Evolutionary conservation across 2,329 filamentous ascomycete genomes (phyloP).

Genomic region (Xylariales sp.): DNA sequence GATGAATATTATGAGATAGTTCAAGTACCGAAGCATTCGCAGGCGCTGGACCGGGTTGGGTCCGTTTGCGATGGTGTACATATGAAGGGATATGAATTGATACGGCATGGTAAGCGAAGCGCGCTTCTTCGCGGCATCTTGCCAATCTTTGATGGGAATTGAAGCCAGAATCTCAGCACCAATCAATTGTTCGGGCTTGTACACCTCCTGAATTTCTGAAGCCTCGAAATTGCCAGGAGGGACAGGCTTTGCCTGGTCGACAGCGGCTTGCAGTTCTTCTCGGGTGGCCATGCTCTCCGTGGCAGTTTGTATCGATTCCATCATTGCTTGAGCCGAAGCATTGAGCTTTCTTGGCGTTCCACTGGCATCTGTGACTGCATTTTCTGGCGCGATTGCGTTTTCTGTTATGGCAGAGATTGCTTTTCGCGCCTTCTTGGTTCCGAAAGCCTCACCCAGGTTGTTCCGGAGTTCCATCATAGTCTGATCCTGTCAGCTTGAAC

Average conservation of each 20-base stretch:
- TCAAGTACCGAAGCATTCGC: conserved; percentile 56
- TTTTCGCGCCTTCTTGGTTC: conserved; percentile 83
- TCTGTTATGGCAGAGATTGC: conserved; percentile 54
- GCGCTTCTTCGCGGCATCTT: conserved; percentile 57
- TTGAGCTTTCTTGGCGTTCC: conserved; percentile 46
- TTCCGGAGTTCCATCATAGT: conserved; percentile 58
- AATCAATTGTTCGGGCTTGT: conserved; percentile 62
- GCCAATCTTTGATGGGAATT: conserved; percentile 71
- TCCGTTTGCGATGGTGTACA: conserved; percentile 49
- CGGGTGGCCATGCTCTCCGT: conserved; percentile 63
- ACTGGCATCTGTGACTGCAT: conserved; percentile 47
- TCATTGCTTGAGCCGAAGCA: conserved; percentile 52
- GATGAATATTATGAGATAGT: conserved; percentile 52
- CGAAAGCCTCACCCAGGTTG: conserved; percentile 72
- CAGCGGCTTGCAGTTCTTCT: conserved; percentile 59
- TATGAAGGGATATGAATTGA: conserved; percentile 61
- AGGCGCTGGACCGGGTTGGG: conserved; percentile 49
- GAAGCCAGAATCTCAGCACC: conserved; percentile 62
- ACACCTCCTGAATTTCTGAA: conserved; percentile 66
- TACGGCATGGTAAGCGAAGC: conserved; percentile 54
- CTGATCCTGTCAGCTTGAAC: conserved; percentile 33
- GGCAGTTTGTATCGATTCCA: conserved; percentile 58
- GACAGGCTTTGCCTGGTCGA: conserved; percentile 67
- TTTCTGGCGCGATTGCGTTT: conserved; percentile 63
- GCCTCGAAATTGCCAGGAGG: conserved; percentile 67